Conservation (phyloP, 768 basidiomycete species). For the Phaeotremella skinneri region DNA sequence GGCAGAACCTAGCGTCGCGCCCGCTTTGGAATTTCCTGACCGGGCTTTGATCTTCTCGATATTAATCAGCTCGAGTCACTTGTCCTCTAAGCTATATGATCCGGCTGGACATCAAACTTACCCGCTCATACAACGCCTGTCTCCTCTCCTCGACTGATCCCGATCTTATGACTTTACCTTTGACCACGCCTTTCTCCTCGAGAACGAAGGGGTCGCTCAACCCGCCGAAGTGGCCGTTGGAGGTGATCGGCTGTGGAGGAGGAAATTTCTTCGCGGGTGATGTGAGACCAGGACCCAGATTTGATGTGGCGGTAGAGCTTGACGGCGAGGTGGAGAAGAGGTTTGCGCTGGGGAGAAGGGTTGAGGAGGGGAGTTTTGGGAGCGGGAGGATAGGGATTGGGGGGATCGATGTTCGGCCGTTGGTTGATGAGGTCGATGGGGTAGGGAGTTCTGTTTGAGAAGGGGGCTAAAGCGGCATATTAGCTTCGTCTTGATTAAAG, state of each 20-base stretch:
- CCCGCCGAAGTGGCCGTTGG: constrained; percentile 5
- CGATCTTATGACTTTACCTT: constrained; percentile 28
- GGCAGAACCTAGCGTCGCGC: constrained; percentile 29
- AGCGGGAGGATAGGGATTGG: constrained; percentile 42
- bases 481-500: not conserved
- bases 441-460: constrained; percentile 29
- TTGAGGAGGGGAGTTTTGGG: constrained; percentile 36
- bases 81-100: not conserved
- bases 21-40: constrained; percentile 24
- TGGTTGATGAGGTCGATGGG: constrained; percentile 26
- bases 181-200: constrained; percentile 17
- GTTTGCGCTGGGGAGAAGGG: constrained; percentile 32
- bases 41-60: constrained; percentile 44
- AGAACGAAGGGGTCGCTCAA: constrained; percentile 40
- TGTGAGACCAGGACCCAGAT: constrained; percentile 13
- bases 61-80: not conserved
- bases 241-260: not conserved
- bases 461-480: constrained; percentile 1
- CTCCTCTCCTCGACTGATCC: constrained; percentile 44
- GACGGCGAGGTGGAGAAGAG: constrained; percentile 24
- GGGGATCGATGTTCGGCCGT: constrained; percentile 29
- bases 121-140: constrained; percentile 48
- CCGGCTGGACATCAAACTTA: constrained; percentile 16
- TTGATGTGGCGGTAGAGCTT: constrained; percentile 4
- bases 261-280: constrained; percentile 17